Evolutionary conservation across 2,329 filamentous ascomycete genomes (phyloP), one percentile per base, ranked within the genome.

Genomic region (Daldinia sp.): DNA sequence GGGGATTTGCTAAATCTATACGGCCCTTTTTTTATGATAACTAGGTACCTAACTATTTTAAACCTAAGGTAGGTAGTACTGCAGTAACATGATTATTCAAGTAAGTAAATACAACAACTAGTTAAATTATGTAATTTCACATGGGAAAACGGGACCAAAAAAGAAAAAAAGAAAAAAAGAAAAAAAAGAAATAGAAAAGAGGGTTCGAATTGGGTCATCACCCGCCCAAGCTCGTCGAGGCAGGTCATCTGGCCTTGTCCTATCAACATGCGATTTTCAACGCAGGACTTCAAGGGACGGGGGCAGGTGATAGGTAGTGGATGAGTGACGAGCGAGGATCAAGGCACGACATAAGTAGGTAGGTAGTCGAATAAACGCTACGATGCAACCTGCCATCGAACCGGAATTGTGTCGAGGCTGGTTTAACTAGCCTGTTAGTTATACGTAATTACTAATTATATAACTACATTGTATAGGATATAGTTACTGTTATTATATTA

Each of bases 151-250:
- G n/a, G n/a, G n/a, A n/a, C n/a, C n/a, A 37, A 37, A 37, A 37
- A 15, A 37, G 15, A n/a, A 37, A n/a, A n/a, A 37, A 37, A 37
- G n/a, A 37, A 37, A 37, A 37, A 50, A 30, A 15, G 25, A 11
- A 27, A 50, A 21, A 13, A 29, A 17, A 13, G 10, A 4, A 19
- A 47, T 5, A 15, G 7, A 11, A 25, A 15, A 25, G 23, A 10
- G 27, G 17, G 47, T 50, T 34, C 10, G 47, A 50, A 32, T 50
- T 50, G 35, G 27, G 47, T 50, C 35, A 50, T 50, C 47, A 50
- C 17, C 29, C 27, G 47, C 47, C 47, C 29, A 49, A 11, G 29
- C 29, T 27, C 29, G 29, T 23, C 11, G 9, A 35, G 47, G 47
- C 29, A 32, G 43, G 47, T 50, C 47, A 50, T 19, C 47, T 30